Conservation (phyloP, 2,329 filamentous ascomycete genomes). For the Rosellinia necatrix region DNA sequence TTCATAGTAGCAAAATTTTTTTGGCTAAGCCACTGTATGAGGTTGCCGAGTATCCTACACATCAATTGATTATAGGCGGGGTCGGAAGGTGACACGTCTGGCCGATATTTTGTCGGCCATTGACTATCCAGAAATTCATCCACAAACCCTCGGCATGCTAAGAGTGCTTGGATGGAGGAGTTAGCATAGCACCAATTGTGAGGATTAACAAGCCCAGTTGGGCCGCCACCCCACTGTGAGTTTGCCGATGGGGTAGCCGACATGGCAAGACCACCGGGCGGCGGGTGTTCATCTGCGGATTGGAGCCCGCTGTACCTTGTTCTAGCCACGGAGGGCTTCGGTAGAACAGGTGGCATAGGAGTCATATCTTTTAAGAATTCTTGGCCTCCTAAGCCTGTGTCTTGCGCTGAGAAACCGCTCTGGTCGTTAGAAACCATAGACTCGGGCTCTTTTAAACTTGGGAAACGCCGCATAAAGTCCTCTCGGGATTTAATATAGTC, state of each 20-base stretch:
- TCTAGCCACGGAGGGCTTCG: constrained; percentile 69
- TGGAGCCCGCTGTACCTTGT: constrained; percentile 79
- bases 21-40: constrained; percentile 61
- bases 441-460: constrained; percentile 67
- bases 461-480: constrained; percentile 83
- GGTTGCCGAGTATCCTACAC: constrained; percentile 61
- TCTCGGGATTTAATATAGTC: constrained; percentile 73
- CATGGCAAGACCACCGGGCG: constrained; percentile 48
- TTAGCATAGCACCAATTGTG: constrained; percentile 91
- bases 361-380: constrained; percentile 55
- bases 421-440: constrained; percentile 56
- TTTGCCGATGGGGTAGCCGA: constrained; percentile 44
- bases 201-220: constrained; percentile 79
- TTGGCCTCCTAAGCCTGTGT: constrained; percentile 40
- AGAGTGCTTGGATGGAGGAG: constrained; percentile 82
- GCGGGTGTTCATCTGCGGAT: constrained; percentile 39
- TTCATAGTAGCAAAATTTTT: constrained; percentile 57
- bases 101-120: constrained; percentile 69
- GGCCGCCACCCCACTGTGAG: constrained; percentile 39
- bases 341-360: constrained; percentile 63
- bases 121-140: constrained; percentile 63
- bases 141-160: constrained; percentile 72
- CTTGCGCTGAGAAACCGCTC: constrained; percentile 31
- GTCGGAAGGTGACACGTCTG: constrained; percentile 65
- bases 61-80: constrained; percentile 61